A percentile compares a stretch with the other conserved stretches of the same genome.
phyloP scores from a whole-genome alignment of 768 basidiomycete genomes.

The Piloderma croceum region DNA sequence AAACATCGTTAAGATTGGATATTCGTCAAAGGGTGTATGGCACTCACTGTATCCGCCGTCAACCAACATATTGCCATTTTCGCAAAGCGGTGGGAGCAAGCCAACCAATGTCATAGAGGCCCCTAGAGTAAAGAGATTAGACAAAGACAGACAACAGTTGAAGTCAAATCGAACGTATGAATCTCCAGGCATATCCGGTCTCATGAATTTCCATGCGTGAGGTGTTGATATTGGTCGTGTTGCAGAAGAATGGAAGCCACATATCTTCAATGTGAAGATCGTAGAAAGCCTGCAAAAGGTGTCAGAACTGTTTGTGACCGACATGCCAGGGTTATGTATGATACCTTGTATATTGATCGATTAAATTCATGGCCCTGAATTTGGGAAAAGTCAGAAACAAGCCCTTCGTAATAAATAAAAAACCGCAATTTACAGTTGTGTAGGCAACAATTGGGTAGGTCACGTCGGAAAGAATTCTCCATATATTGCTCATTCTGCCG shows the following conservation, averaged over 20 bases:
- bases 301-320: conserved; percentile 7
- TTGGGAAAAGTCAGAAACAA: background rate
- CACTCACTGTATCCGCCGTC: conserved; percentile 84
- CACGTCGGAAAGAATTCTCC: conserved; percentile 90
- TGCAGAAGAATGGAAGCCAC: conserved; percentile 99
- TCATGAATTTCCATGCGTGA: conserved; percentile 97
- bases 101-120: conserved; percentile 98
- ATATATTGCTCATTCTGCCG: conserved; percentile 87
- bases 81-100: conserved; percentile 88
- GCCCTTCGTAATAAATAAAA: conserved; percentile 6
- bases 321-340: background rate
- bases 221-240: conserved; percentile 94
- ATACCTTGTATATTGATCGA: conserved; percentile 85
- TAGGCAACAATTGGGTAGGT: conserved; percentile 75
- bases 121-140: conserved; percentile 37
- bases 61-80: conserved; percentile 88
- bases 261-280: conserved; percentile 95
- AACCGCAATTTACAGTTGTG: conserved; percentile 49
- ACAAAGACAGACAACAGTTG: conserved; percentile 1
- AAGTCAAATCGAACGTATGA: conserved; percentile 53
- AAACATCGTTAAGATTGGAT: conserved; percentile 5
- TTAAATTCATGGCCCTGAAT: conserved; percentile 89
- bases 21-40: background rate
- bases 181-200: conserved; percentile 98
- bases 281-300: conserved; percentile 64